Percentiles rank a stretch among this genome's conserved stretches.
These are phyloP conservation scores for Astrothelium macrocarpum DNA, from an alignment of 495 filamentous ascomycete genomes.

Conservation along the genomic window DNA sequence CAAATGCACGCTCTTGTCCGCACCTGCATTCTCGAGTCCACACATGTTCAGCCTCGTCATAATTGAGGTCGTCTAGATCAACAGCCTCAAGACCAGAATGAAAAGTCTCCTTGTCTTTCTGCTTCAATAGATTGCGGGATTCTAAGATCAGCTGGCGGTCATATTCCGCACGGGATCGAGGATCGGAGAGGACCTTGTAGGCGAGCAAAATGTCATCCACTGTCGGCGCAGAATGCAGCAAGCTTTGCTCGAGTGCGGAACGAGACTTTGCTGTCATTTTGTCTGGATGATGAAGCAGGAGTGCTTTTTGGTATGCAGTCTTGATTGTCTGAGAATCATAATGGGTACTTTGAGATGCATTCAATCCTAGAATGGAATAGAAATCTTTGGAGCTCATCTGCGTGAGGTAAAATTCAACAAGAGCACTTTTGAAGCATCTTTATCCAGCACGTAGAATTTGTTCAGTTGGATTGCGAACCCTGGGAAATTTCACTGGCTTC, in stretches of 20 bases:
- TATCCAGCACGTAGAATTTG: background rate
- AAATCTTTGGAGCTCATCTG: background rate
- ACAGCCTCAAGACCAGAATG: slow-evolving; percentile 66
- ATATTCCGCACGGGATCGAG: slow-evolving; percentile 51
- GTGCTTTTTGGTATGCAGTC: slow-evolving; percentile 65
- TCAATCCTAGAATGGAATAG: background rate
- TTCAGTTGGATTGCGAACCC: too few relatives aligned
- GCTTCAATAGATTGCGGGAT: slow-evolving; percentile 13
- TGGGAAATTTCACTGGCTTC: too few relatives aligned
- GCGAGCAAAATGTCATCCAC: slow-evolving; percentile 75
- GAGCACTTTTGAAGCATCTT: too few relatives aligned
- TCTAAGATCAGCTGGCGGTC: slow-evolving; percentile 46
- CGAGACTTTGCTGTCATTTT: slow-evolving; percentile 38
- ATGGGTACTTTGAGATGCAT: background rate
- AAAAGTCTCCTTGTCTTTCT: slow-evolving; percentile 30
- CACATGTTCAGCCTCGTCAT: slow-evolving; percentile 33
- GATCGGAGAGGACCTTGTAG: slow-evolving; percentile 58
- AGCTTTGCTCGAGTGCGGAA: background rate
- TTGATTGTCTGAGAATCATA: slow-evolving; percentile 44
- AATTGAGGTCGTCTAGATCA: slow-evolving; percentile 71
- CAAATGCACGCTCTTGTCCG: slow-evolving; percentile 64
- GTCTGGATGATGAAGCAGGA: slow-evolving; percentile 76
- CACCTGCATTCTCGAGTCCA: slow-evolving; percentile 74
- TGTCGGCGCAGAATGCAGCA: slow-evolving; percentile 21
- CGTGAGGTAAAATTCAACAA: too few relatives aligned